Base-by-base conservation (phyloP, 2,329 filamentous ascomycete genomes). In the Didymellaceae sp. region DNA sequence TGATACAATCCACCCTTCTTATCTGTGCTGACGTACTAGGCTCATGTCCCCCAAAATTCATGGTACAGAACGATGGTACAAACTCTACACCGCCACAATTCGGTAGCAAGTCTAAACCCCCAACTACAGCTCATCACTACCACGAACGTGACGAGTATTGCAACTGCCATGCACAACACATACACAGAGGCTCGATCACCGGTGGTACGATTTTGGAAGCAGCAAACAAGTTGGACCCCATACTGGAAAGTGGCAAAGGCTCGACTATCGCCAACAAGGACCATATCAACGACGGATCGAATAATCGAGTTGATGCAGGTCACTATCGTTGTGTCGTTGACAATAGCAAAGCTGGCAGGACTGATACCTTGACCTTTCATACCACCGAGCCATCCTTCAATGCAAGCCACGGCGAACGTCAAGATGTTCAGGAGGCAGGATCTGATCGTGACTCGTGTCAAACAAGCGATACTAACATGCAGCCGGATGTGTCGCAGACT, bases 161-260 rank as follows among this genome's bases (percentile, higher is more conserved):
- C 13, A 28, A 46, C 21, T 39, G 38, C 32, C 40, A 50, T 11
- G 31, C 45, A 4, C 24, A 43, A 10, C 57, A 59, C 14, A 57
- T 58, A 18, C 54, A 59, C 11, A 54, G 58, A 30, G 58, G 58
- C 30, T 59, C 54, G 2, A 59, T 59, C 22, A 48, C 44, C 7
- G 47, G 43, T 9, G 39, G 46, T 0, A 45, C 52, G 0, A 46
- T 20, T 9, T 24, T 59, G 2, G 42, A 59, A 25, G 34, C 57
- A 22, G 57, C 58, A 2, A 45, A 59, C 9, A 59, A 59, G 22
- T 33, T 59, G 9, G 57, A 61, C 7, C 57, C 59, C 0, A 8
- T 55, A n/a, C 58, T 52, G 6, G 50, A 43, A 4, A 24, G 26
- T 10, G 52, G 46, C 2, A 38, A 46, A 25, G 45, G 41, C 1